Conservation (phyloP, 257 asterid species). For the Eucommia ulmoides region DNA sequence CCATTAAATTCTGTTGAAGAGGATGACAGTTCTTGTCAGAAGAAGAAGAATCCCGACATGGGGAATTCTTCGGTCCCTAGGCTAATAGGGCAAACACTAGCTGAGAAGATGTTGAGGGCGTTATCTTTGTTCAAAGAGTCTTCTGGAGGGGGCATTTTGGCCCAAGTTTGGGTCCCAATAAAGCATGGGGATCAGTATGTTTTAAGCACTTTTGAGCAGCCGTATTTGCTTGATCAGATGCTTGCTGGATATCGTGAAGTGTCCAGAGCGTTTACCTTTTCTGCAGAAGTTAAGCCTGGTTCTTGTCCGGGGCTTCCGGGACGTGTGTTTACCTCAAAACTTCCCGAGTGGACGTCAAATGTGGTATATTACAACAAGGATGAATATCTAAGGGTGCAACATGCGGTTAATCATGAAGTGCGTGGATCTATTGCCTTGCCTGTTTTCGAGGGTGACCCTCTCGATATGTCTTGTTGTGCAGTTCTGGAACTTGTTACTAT, state of each 20-base stretch:
- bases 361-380: slow-evolving; percentile 52
- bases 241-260: slow-evolving; percentile 85
- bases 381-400: slow-evolving; percentile 58
- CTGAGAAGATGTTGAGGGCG: slow-evolving; percentile 65
- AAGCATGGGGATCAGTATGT: slow-evolving; percentile 44
- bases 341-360: slow-evolving; percentile 94
- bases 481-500: slow-evolving; percentile 76
- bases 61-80: slow-evolving; percentile 28
- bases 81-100: slow-evolving; percentile 33
- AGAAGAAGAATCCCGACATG: slow-evolving; percentile 13
- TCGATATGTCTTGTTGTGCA: slow-evolving; percentile 50
- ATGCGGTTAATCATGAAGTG: slow-evolving; percentile 63
- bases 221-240: slow-evolving; percentile 64
- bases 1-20: slow-evolving; percentile 20
- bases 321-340: slow-evolving; percentile 65
- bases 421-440: slow-evolving; percentile 91
- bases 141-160: slow-evolving; percentile 74
- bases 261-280: slow-evolving; percentile 65
- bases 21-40: slow-evolving; percentile 16
- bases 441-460: slow-evolving; percentile 47
- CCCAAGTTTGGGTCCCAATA: slow-evolving; percentile 78
- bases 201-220: slow-evolving; percentile 79
- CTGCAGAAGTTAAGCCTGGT: slow-evolving; percentile 43
- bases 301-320: slow-evolving; percentile 73
- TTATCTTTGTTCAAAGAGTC: slow-evolving; percentile 48